phyloP scores from a whole-genome alignment of 179 eudicot genomes.

The Monotropa hypopitys region DNA sequence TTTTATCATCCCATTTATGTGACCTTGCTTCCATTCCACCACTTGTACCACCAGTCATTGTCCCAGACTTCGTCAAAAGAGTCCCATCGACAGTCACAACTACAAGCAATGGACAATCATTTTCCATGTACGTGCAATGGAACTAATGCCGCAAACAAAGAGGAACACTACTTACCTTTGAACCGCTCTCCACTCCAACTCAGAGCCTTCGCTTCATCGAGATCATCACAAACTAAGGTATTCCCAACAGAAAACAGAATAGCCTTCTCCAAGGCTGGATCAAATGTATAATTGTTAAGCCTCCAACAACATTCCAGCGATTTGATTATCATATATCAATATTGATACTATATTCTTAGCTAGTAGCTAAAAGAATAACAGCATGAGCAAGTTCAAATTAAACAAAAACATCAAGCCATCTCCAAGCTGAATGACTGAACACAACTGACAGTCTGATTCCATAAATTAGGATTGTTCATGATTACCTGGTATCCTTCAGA shows the following conservation, averaged over 20 bases:
- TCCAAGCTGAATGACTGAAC: background rate
- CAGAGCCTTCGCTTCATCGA: conserved; percentile 79
- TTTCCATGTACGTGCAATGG: background rate
- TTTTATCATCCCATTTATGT: conserved; percentile 95
- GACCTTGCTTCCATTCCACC: conserved; percentile 99
- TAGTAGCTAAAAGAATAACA: background rate
- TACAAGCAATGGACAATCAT: conserved; percentile 14
- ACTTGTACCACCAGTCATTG: conserved; percentile 99
- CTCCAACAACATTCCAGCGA: conserved; percentile 10
- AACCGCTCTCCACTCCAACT: conserved; percentile 91
- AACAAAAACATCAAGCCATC: conserved; percentile 1
- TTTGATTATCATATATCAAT: background rate
- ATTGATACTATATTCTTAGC: background rate
- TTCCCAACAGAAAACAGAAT: conserved; percentile 89
- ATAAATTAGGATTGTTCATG: background rate
- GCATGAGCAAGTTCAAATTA: background rate
- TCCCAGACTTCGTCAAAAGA: conserved; percentile 85
- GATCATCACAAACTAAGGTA: conserved; percentile 89
- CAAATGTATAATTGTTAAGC: conserved; percentile 70
- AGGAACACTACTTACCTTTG: conserved; percentile 51
- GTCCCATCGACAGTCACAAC: conserved; percentile 95
- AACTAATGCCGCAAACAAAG: background rate
- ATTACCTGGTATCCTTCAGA: background rate
- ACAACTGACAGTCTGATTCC: background rate
- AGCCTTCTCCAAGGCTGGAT: conserved; percentile 81